These are phyloP conservation scores for Jaltomata sinuosa DNA, from an alignment of 257 asterid genomes.

Conservation along the genomic window DNA sequence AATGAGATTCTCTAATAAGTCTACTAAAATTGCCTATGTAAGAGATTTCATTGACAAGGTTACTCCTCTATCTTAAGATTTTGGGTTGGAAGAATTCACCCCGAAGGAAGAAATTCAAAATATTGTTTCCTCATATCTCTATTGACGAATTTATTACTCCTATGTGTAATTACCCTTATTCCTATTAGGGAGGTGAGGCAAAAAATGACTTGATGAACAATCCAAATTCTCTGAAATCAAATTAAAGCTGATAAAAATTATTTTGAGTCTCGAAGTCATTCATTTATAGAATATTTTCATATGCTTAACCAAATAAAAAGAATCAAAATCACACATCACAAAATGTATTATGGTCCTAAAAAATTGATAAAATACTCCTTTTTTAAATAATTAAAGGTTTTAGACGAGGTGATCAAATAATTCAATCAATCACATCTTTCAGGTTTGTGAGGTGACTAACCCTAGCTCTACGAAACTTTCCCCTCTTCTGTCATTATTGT, in stretches of 20 bases:
- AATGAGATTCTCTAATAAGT: neutral
- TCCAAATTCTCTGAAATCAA: neutral
- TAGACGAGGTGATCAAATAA: neutral
- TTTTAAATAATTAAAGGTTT: neutral
- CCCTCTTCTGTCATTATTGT: neutral
- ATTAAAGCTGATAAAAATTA: neutral
- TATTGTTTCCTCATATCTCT: neutral
- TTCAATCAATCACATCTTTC: neutral
- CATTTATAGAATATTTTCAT: neutral
- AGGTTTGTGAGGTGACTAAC: neutral
- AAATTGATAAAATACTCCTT: neutral
- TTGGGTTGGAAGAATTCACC: neutral
- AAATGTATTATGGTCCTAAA: neutral
- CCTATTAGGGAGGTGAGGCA: neutral
- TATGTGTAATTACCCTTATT: neutral
- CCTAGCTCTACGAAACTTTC: neutral
- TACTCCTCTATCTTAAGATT: neutral
- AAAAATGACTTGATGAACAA: neutral
- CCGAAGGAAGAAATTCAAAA: neutral
- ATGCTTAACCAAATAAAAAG: neutral
- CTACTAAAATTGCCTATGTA: neutral
- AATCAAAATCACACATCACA: neutral
- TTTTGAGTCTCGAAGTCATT: neutral
- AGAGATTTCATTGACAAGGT: neutral
- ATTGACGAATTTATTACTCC: neutral